Evolutionary conservation across 257 asterid species (phyloP).

Genomic region (Penstemon barbatus): DNA sequence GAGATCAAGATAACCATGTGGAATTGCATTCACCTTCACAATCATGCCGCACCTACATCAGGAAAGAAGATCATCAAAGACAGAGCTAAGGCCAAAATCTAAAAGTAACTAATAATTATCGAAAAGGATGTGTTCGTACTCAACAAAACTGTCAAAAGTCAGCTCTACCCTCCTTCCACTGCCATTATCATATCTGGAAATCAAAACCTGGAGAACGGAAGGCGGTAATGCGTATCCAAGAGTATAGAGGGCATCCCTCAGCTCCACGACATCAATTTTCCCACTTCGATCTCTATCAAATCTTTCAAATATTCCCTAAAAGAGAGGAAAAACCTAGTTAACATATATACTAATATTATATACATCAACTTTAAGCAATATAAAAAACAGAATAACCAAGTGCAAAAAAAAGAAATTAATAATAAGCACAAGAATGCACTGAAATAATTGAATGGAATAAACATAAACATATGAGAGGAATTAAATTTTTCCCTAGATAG

Average conservation of each 20-base stretch:
- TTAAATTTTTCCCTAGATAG: too few species aligned
- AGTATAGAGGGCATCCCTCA: constrained; percentile 72
- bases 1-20: background rate
- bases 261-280: constrained; percentile 69
- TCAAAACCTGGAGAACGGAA: constrained; percentile 67
- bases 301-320: constrained; percentile 68
- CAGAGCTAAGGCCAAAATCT: background rate
- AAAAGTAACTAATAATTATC: background rate
- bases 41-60: constrained; percentile 83
- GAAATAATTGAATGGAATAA: too few species aligned
- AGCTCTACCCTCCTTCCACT: constrained; percentile 61
- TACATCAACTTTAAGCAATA: background rate
- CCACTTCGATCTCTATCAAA: constrained; percentile 85
- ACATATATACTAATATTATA: background rate
- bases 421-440: too few species aligned
- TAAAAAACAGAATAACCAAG: background rate
- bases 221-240: constrained; percentile 81
- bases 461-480: too few species aligned
- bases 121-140: constrained; percentile 50
- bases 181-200: constrained; percentile 76
- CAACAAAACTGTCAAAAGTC: constrained; percentile 72
- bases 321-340: background rate
- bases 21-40: constrained; percentile 59
- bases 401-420: too few species aligned
- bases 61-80: constrained; percentile 15